Evolutionary conservation across 176 grass and related monocot species (phyloP).

Genomic region (Carex scoparia): DNA sequence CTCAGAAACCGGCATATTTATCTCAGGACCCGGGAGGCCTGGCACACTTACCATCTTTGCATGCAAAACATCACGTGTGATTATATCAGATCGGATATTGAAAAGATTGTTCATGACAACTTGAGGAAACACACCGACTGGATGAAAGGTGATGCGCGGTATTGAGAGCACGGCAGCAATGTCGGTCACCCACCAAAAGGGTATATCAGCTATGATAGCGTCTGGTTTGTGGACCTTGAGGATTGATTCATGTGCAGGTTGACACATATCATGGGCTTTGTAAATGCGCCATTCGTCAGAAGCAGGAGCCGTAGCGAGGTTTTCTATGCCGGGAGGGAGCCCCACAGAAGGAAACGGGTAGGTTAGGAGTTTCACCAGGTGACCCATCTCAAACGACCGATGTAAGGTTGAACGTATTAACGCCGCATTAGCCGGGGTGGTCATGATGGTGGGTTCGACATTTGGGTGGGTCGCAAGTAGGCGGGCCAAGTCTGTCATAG

Average conservation of each 20-base stretch:
- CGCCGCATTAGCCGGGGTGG: constrained; percentile 19
- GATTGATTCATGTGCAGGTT: constrained; percentile 32
- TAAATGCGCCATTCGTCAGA: constrained; percentile 42
- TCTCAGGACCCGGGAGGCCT: constrained; percentile 37
- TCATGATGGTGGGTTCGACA: constrained; percentile 36
- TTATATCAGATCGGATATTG: constrained; percentile 34
- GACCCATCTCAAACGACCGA: constrained; percentile 14
- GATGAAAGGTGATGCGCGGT: constrained; percentile 60
- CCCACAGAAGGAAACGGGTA: constrained; percentile 68
- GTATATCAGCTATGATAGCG: constrained; percentile 51
- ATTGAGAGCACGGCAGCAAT: constrained; percentile 49
- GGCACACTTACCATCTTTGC: constrained; percentile 32
- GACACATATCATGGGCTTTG: constrained; percentile 43
- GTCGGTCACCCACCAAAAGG: constrained; percentile 43
- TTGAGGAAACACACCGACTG: constrained; percentile 56
- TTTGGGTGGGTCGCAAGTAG: constrained; percentile 31
- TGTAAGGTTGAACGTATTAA: constrained; percentile 20
- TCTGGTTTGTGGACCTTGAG: constrained; percentile 55
- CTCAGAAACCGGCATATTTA: constrained; percentile 57
- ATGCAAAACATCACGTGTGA: neutral
- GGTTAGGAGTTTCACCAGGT: constrained; percentile 24
- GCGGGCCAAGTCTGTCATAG: constrained; percentile 57
- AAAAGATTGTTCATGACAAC: constrained; percentile 53
- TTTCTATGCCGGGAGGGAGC: constrained; percentile 39
- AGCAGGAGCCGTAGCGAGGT: constrained; percentile 29